Conservation (phyloP, 805 yeast species). For the Yueomyces sinensis region DNA sequence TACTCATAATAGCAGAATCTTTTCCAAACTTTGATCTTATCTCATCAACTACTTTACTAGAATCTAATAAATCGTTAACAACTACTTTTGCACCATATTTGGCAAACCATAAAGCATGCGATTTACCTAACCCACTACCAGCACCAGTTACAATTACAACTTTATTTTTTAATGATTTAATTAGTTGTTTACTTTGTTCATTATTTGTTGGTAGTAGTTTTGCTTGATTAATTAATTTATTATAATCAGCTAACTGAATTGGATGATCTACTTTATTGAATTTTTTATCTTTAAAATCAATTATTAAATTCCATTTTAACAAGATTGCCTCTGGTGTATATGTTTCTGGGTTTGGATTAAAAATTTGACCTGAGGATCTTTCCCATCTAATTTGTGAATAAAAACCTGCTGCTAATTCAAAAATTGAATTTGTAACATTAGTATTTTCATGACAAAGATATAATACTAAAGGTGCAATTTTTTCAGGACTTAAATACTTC, state of each 20-base stretch:
- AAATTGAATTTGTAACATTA: slow-evolving; percentile 59
- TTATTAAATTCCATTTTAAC: slow-evolving; percentile 47
- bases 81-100: slow-evolving; percentile 91
- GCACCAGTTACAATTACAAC: slow-evolving; percentile 93
- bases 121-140: slow-evolving; percentile 87
- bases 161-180: slow-evolving; percentile 54
- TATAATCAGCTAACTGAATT: slow-evolving; percentile 55
- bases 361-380: slow-evolving; percentile 73
- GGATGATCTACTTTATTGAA: slow-evolving; percentile 57
- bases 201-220: slow-evolving; percentile 35
- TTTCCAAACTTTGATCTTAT: slow-evolving; percentile 34
- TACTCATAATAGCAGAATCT: slow-evolving; percentile 67
- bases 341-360: slow-evolving; percentile 50
- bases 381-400: slow-evolving; percentile 92
- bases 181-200: slow-evolving; percentile 42
- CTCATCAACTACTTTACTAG: slow-evolving; percentile 60
- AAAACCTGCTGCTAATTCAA: slow-evolving; percentile 91
- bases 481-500: slow-evolving; percentile 71
- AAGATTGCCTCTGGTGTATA: slow-evolving; percentile 82
- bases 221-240: slow-evolving; percentile 40
- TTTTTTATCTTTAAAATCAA: slow-evolving; percentile 41
- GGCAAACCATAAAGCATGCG: slow-evolving; percentile 76
- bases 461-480: slow-evolving; percentile 83
- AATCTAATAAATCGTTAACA: slow-evolving; percentile 77
- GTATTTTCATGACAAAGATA: slow-evolving; percentile 58